Evolutionary conservation across 139 green algal genomes (phyloP), one percentile per base, ranked within the genome.

Genomic region (Pleodorina starrii): DNA sequence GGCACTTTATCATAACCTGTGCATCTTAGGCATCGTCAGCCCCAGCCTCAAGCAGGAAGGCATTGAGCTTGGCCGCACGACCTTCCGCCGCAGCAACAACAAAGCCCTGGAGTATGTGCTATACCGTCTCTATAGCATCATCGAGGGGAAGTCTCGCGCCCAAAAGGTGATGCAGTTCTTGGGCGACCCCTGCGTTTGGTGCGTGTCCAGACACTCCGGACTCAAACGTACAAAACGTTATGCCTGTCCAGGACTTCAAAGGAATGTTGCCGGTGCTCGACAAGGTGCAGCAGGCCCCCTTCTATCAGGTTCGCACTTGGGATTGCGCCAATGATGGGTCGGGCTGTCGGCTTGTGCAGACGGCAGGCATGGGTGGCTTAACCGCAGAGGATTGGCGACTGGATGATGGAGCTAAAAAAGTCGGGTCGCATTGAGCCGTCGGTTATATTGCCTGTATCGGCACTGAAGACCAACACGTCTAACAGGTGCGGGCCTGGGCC

Each of bases 91-190:
- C 19, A 91, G 73, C 5, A 93, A 93, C 75, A 59, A 85, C 60
- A 92, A 92, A 36, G 85, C 71, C 5, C 76, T 95, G 40, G 93
- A 95, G 71, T 51, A 90, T 35, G 86, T 94, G 14, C 59, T 95
- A 4, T 91, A 84, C 46, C 75, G 87, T 2, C 63, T 89, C 1
- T 92, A 93, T 59, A 54, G 5, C 29, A 40, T 83, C 7, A 85
- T 94, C 12, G 75, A 89, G 19, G 93, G 93, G 0, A 88, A 87
- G 29, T 29, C 21, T 0, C 74, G 79, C 0, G 84, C 91, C 0
- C 40, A 69, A 19, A 91, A 92, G 87, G 90, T 91, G 25, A 14
- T 60, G 69, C 1, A 77, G 35, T 16, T 73, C 25, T 73, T 48
- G 1, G 46, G 69, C 69, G 29, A 69, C 57, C 21, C 29, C 12